Conservation (phyloP, 2,329 filamentous ascomycete genomes). For the Apiospora aurea region DNA sequence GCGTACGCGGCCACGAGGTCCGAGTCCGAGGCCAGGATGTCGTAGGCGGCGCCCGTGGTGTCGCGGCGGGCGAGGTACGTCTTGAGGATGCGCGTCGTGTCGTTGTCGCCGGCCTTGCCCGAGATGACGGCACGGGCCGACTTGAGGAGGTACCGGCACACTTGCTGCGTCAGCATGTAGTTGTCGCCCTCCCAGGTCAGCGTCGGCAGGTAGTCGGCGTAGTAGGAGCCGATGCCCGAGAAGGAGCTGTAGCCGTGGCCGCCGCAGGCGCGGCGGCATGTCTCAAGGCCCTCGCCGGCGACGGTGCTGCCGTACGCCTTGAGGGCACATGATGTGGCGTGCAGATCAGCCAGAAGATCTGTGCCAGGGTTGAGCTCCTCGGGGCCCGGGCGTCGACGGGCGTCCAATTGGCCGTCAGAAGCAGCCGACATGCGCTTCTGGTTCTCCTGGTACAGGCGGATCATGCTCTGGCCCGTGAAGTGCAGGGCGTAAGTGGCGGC, state of each 20-base stretch:
- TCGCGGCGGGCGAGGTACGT: constrained; percentile 71
- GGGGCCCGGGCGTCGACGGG: constrained; percentile 66
- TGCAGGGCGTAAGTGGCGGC: constrained; percentile 80
- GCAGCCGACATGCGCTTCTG: constrained; percentile 66
- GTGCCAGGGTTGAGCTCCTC: constrained; percentile 72
- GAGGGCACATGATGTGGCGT: constrained; percentile 78
- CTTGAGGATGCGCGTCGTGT: constrained; percentile 71
- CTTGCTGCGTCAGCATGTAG: constrained; percentile 84
- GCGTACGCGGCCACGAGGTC: constrained; percentile 78
- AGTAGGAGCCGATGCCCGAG: constrained; percentile 78
- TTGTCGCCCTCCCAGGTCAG: constrained; percentile 81
- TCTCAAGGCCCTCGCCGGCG: constrained; percentile 76
- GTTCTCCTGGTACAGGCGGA: constrained; percentile 74
- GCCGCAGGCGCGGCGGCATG: constrained; percentile 77
- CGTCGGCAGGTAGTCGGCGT: constrained; percentile 76
- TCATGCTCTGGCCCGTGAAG: constrained; percentile 81
- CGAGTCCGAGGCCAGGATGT: constrained; percentile 72
- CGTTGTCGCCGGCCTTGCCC: constrained; percentile 66
- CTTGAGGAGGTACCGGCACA: constrained; percentile 79
- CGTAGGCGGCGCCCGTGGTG: constrained; percentile 72
- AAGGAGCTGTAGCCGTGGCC: constrained; percentile 80
- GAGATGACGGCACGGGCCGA: constrained; percentile 74
- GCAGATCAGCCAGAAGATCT: constrained; percentile 75
- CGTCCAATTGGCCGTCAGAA: constrained; percentile 41
- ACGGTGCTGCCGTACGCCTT: constrained; percentile 77